Percentiles rank a stretch among this genome's conserved stretches.
Evolutionary conservation across 768 basidiomycete genomes (phyloP).

Genomic region (Tricholoma saponaceum): DNA sequence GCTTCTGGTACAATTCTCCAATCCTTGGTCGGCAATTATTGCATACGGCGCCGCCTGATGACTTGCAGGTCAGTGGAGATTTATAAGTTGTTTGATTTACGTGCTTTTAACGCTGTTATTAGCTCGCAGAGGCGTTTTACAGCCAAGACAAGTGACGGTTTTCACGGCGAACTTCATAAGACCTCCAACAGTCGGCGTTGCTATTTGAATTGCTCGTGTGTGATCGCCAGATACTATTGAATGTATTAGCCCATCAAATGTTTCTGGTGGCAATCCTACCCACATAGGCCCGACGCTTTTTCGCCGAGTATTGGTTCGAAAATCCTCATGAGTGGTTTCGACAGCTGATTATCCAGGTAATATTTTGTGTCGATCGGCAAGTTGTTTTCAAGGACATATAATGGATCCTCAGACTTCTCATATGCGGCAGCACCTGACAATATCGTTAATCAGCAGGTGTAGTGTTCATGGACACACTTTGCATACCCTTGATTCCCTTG

Average conservation of each 20-base stretch:
- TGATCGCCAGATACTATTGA: conserved; percentile 88
- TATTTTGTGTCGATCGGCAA: conserved; percentile 98
- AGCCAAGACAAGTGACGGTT: conserved; percentile 91
- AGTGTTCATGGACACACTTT: neutral
- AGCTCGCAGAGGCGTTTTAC: conserved; percentile 80
- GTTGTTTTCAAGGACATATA: conserved; percentile 97
- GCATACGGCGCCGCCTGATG: conserved; percentile 85
- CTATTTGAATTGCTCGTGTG: conserved; percentile 92
- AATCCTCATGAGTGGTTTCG: conserved; percentile 94
- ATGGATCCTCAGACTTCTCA: conserved; percentile 97
- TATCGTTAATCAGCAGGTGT: neutral
- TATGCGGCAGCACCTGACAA: conserved; percentile 87
- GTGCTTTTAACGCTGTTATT: conserved; percentile 73
- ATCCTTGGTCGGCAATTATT: conserved; percentile 86
- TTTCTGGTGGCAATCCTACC: conserved; percentile 22
- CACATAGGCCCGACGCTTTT: conserved; percentile 79
- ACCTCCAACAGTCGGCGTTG: conserved; percentile 93
- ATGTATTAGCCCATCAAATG: conserved; percentile 9
- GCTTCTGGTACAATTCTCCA: conserved; percentile 91
- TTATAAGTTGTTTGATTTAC: conserved; percentile 14
- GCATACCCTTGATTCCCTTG: conserved; percentile 86
- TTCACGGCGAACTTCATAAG: conserved; percentile 99
- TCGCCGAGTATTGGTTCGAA: conserved; percentile 98
- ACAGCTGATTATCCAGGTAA: conserved; percentile 96
- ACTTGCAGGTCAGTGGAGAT: neutral